Conservation (phyloP, 2,329 filamentous ascomycete genomes). For the Xylaria sp. region DNA sequence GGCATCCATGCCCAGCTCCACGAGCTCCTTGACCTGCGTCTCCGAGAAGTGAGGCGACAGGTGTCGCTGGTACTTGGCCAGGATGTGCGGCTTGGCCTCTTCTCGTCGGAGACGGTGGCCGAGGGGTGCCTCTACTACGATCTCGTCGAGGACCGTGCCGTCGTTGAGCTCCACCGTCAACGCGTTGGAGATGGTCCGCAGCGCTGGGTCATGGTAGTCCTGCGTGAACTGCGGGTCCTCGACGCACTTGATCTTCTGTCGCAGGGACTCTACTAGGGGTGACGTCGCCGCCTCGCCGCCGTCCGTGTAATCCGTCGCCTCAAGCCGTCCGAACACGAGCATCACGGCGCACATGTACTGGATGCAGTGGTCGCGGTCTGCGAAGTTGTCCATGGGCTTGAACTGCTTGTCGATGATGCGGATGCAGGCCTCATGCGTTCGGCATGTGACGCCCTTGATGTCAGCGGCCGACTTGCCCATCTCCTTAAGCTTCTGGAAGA, state of each 20-base stretch:
- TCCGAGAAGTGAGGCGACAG: conserved; percentile 81
- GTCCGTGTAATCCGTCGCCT: conserved; percentile 92
- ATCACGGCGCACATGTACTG: conserved; percentile 99
- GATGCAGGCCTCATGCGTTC: conserved; percentile 97
- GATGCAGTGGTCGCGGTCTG: conserved; percentile 98
- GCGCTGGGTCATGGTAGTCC: conserved; percentile 92
- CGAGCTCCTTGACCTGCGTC: conserved; percentile 78
- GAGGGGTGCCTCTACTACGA: conserved; percentile 90
- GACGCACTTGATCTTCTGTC: conserved; percentile 92
- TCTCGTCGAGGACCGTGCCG: conserved; percentile 87
- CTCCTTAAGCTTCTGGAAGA: conserved; percentile 80
- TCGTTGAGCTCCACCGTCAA: conserved; percentile 94
- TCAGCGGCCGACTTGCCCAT: conserved; percentile 91
- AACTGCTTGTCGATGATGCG: conserved; percentile 99
- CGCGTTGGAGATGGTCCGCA: conserved; percentile 97
- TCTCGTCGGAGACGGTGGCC: conserved; percentile 90
- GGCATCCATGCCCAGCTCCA: conserved; percentile 77
- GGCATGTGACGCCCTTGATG: conserved; percentile 91
- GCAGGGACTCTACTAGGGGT: conserved; percentile 85
- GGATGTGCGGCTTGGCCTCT: conserved; percentile 96
- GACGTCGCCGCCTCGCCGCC: conserved; percentile 91
- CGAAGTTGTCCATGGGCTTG: conserved; percentile 99
- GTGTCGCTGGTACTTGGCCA: conserved; percentile 95
- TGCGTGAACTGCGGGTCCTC: conserved; percentile 93
- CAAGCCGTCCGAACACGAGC: conserved; percentile 92